A percentile compares a stretch with the other conserved stretches of the same genome.
Conservation (phyloP, 805 yeast genomes). For the Ogataea wickerhamii region DNA sequence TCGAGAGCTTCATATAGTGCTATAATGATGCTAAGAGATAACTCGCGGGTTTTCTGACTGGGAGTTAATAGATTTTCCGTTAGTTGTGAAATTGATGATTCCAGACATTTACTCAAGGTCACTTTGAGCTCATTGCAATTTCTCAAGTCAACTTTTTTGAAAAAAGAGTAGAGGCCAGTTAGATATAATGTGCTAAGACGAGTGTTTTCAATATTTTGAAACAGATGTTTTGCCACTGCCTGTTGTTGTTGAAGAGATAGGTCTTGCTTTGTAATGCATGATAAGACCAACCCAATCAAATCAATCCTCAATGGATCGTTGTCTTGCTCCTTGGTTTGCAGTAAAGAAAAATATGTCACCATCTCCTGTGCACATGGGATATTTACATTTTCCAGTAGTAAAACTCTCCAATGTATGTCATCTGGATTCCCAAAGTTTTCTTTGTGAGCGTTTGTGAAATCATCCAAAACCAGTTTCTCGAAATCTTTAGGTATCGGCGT, state of each 20-base stretch:
- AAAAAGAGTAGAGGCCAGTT: conserved; percentile 31
- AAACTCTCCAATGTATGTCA: conserved; percentile 51
- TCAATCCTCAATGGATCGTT: conserved; percentile 36
- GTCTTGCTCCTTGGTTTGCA: conserved; percentile 4
- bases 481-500: conserved; percentile 34
- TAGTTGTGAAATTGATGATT: conserved; percentile 22
- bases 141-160: conserved; percentile 10
- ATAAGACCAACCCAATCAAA: conserved; percentile 39
- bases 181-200: conserved; percentile 38
- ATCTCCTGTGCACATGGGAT: conserved; percentile 23
- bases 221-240: conserved; percentile 18
- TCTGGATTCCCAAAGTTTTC: conserved; percentile 17
- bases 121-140: conserved; percentile 5
- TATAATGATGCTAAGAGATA: conserved; percentile 40
- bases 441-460: conserved; percentile 17
- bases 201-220: conserved; percentile 25
- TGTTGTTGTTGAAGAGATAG: conserved; percentile 14
- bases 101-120: conserved; percentile 14
- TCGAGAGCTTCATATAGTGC: conserved; percentile 36
- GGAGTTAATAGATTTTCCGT: conserved; percentile 43
- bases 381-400: conserved; percentile 39
- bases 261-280: conserved; percentile 29
- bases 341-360: conserved; percentile 18
- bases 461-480: conserved; percentile 27
- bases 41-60: conserved; percentile 46